These are phyloP conservation scores for Mrakia hoshinonis DNA, from an alignment of 768 basidiomycete genomes.

Conservation along the genomic window DNA sequence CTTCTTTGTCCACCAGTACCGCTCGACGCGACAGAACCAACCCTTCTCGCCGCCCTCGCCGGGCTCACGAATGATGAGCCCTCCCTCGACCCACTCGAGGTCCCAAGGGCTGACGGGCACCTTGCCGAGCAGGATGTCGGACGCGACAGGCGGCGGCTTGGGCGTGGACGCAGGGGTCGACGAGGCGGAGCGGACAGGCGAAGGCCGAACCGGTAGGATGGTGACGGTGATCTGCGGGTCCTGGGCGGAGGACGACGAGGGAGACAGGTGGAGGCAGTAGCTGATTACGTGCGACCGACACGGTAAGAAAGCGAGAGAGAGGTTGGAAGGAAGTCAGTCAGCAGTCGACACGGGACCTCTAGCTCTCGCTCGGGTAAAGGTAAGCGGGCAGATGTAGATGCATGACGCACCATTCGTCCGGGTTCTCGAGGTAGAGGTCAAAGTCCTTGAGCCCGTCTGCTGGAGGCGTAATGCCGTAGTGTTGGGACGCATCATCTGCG, in stretches of 20 bases:
- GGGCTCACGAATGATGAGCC: conserved; percentile 23
- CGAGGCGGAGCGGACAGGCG: neutral
- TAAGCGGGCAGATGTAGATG: neutral
- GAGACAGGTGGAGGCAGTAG: conserved; percentile 12
- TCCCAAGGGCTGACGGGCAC: conserved; percentile 19
- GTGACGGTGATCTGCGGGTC: conserved; percentile 2
- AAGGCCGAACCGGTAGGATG: conserved; percentile 11
- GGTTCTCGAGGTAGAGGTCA: conserved; percentile 23
- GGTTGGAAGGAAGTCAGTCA: neutral
- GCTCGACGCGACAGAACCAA: conserved; percentile 20
- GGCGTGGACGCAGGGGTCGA: neutral
- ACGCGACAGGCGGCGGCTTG: neutral
- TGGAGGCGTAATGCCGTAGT: neutral
- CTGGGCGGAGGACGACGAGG: neutral
- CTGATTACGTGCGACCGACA: neutral
- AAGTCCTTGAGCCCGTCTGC: conserved; percentile 1
- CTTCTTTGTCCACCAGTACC: conserved; percentile 23
- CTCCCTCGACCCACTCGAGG: conserved; percentile 29
- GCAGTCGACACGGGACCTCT: neutral
- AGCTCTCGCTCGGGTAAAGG: neutral
- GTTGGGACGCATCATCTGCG: neutral
- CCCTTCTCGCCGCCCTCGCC: conserved; percentile 12
- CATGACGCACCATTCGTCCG: conserved; percentile 24
- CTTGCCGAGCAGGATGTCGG: conserved; percentile 7
- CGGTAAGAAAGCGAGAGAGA: neutral